A percentile compares a stretch with the other conserved stretches of the same genome.
Conservation (phyloP, 805 yeast genomes). For the Kuraishia cidri region DNA sequence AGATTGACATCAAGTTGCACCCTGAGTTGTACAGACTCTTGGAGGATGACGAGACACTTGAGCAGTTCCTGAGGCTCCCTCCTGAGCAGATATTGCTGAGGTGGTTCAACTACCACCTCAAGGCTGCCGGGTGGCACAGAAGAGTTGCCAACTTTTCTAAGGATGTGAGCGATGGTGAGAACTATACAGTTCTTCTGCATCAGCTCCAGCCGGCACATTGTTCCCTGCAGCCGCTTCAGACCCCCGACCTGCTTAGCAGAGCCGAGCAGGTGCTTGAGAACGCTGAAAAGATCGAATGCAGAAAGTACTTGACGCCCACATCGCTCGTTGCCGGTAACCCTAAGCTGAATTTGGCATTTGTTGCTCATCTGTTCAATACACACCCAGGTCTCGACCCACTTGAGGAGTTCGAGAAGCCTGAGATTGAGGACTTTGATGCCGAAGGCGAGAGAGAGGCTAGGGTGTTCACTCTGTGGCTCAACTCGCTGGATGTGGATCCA, state of each 20-base stretch:
- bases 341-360: constrained; percentile 91
- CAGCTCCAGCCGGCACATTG: constrained; percentile 83
- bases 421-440: constrained; percentile 96
- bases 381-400: constrained; percentile 95
- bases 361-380: constrained; percentile 94
- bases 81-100: constrained; percentile 95
- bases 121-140: constrained; percentile 85
- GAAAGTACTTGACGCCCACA: constrained; percentile 91
- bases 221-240: constrained; percentile 76
- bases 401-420: constrained; percentile 84
- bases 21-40: constrained; percentile 93
- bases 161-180: constrained; percentile 93
- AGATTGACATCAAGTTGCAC: constrained; percentile 92
- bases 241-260: constrained; percentile 62
- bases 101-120: constrained; percentile 96
- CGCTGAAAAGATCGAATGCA: constrained; percentile 86
- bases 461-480: constrained; percentile 95
- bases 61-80: constrained; percentile 91
- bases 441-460: constrained; percentile 99
- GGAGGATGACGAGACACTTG: constrained; percentile 95
- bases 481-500: constrained; percentile 93
- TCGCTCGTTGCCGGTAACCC: constrained; percentile 95
- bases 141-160: constrained; percentile 78
- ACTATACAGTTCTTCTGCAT: constrained; percentile 80
- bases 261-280: constrained; percentile 82